phyloP scores from a whole-genome alignment of 148 eudicot genomes.

The Camellia lanceoleosa region DNA sequence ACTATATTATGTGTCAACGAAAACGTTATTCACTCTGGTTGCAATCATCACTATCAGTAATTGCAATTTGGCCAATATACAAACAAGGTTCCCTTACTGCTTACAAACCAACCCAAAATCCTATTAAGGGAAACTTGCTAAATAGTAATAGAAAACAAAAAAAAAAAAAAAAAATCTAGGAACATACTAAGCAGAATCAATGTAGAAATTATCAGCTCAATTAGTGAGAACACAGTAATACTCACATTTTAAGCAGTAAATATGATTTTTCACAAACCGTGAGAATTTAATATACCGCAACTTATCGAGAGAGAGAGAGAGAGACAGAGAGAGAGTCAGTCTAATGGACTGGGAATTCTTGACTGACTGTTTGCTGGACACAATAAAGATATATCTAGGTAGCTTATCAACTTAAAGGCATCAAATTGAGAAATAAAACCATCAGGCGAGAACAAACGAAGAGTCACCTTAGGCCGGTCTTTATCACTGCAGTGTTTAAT shows the following conservation, averaged over 20 bases:
- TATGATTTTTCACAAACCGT: background rate
- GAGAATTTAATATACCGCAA: background rate
- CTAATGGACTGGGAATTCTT: background rate
- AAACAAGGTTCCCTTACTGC: background rate
- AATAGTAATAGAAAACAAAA: background rate
- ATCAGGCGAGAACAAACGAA: background rate
- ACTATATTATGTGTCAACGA: background rate
- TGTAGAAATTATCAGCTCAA: background rate
- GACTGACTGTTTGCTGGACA: background rate
- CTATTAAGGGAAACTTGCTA: background rate
- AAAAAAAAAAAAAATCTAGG: background rate
- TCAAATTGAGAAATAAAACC: constrained; percentile 7
- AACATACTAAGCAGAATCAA: background rate
- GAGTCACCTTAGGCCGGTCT: constrained; percentile 52
- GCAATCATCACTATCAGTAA: constrained; percentile 3
- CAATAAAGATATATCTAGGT: background rate
- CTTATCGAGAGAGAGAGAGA: no score
- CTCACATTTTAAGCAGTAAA: background rate
- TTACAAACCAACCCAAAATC: background rate
- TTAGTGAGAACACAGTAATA: background rate
- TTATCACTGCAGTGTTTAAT: constrained; percentile 18
- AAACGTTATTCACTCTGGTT: background rate
- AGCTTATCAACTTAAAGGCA: constrained; percentile 14
- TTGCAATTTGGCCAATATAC: background rate
- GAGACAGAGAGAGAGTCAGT: no score